Conservation (phyloP, 129 eudicot species). For the Oenanthe sinensis region DNA sequence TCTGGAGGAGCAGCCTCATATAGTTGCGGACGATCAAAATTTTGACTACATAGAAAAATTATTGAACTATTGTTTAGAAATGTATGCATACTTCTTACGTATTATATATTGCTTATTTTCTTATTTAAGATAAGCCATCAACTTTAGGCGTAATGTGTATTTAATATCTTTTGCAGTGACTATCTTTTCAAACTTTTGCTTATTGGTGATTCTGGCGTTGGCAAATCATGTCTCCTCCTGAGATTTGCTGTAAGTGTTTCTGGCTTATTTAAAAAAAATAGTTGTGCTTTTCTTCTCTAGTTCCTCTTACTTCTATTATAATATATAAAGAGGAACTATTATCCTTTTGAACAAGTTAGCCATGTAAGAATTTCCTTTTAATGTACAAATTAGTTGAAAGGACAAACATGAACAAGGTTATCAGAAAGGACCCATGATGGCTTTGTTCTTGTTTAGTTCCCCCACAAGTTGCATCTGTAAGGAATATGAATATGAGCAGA, state of each 20-base stretch:
- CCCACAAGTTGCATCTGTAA: background rate
- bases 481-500: background rate
- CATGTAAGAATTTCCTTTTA: background rate
- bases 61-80: background rate
- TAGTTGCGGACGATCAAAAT: background rate
- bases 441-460: background rate
- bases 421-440: background rate
- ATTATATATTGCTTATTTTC: background rate
- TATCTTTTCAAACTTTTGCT: constrained; percentile 45
- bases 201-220: constrained; percentile 49
- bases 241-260: constrained; percentile 38
- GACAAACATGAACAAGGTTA: background rate
- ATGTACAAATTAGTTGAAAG: constrained; percentile 5
- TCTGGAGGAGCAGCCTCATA: background rate
- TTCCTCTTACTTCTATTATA: background rate
- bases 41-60: background rate
- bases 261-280: background rate
- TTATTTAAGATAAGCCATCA: background rate
- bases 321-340: background rate
- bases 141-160: background rate
- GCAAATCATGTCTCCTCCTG: constrained; percentile 47
- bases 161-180: constrained; percentile 24
- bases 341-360: background rate
- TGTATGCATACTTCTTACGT: background rate
- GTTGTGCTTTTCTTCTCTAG: background rate